These are phyloP conservation scores for Aspergillus amoenus DNA, from an alignment of 2,329 filamentous ascomycete genomes.

Conservation along the genomic window DNA sequence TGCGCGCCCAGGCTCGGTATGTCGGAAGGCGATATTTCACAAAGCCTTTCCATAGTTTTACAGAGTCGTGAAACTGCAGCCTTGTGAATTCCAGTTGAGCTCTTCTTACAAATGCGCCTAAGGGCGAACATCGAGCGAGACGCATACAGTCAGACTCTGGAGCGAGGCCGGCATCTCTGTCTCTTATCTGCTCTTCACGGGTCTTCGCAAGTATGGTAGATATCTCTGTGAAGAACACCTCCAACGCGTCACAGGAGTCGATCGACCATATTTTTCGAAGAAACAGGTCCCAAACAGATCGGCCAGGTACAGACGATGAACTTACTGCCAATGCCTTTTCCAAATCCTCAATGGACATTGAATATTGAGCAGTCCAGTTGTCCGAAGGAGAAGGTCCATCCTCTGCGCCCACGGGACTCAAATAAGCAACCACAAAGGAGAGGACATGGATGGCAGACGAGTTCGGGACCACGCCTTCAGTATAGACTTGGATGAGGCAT, in stretches of 20 bases:
- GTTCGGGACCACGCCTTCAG: conserved; percentile 66
- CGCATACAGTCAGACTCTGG: conserved; percentile 56
- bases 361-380: conserved; percentile 30
- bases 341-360: conserved; percentile 46
- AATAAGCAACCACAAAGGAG: conserved; percentile 72
- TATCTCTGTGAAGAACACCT: conserved; percentile 69
- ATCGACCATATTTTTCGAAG: conserved; percentile 80
- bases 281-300: conserved; percentile 84
- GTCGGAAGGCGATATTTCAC: conserved; percentile 78
- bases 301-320: conserved; percentile 63
- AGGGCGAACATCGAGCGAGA: conserved; percentile 71
- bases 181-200: conserved; percentile 59
- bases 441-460: conserved; percentile 72
- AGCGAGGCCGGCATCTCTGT: conserved; percentile 54
- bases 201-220: conserved; percentile 60
- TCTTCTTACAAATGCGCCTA: conserved; percentile 77
- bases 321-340: conserved; percentile 47
- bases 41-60: conserved; percentile 79
- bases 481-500: conserved; percentile 78
- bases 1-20: conserved; percentile 58
- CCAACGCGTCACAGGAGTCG: conserved; percentile 76
- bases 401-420: conserved; percentile 50
- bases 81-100: conserved; percentile 76
- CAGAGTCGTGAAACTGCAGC: conserved; percentile 75
- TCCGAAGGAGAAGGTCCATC: conserved; percentile 20